Base-by-base conservation (phyloP, 176 grass and related monocot genomes). In the Ensete glaucum region DNA sequence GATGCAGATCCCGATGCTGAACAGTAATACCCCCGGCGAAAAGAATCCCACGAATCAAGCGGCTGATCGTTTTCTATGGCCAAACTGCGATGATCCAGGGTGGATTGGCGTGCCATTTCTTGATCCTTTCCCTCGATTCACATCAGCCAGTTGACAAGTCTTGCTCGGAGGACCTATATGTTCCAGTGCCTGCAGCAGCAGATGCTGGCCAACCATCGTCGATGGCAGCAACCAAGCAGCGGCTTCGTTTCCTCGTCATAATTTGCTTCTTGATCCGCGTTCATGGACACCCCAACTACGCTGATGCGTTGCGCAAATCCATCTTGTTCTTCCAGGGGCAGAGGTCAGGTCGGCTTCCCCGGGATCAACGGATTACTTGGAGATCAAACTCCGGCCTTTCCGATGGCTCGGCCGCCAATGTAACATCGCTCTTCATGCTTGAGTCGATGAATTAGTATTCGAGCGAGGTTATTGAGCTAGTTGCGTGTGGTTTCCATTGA, bases 241-340 rank as follows among this genome's bases (percentile, higher is more conserved):
- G 43, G 24, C 64, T 72, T 23, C 62, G 14, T 27, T 69, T 59
- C 72, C 21, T 67, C 19, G 19, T 58, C 50, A 34, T 20, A 17
- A 53, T 66, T 1, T 77, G 13, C 52, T 79, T 75, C 56, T 52
- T 81, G 12, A 53, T 27, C 21, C 21, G 2, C 23, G 81, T 34
- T 19, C 1, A 17, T 13, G 76, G 69, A 29, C 77, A 86, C 59
- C 87, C 83, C 0, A 81, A 90, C 50, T 96, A 96, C 62, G 76
- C 56, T 15, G 89, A 96, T 80, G 93, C 93, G 10, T 86, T 96
- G 50, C 77, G 64, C 22, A 96, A 90, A 54, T 88, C 93, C 7
- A 83, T 96, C 72, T 76, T 96, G 66, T 92, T 88, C 84, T 96
- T 96, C 84, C 85, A 90, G 77, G 87, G 93, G 1, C 93, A 96